Evolutionary conservation across 164 flowering plant genomes (phyloP).

Genomic region (Chloranthus sessilifolius): DNA sequence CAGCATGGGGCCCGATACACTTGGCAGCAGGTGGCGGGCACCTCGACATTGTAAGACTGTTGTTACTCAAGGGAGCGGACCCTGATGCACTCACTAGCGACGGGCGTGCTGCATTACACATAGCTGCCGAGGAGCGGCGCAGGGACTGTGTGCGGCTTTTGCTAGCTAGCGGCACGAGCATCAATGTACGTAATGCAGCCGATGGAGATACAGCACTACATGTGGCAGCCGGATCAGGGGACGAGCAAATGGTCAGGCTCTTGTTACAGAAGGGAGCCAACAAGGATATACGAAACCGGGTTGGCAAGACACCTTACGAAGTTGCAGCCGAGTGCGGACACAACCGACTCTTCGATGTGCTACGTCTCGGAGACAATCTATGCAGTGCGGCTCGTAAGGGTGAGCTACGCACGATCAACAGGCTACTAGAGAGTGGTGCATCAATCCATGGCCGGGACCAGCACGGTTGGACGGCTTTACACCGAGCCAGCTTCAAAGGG

Average conservation of each 20-base stretch:
- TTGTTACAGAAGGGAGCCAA: slow-evolving; percentile 62
- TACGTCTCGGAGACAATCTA: slow-evolving; percentile 52
- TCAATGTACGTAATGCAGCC: slow-evolving; percentile 24
- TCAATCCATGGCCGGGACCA: slow-evolving; percentile 59
- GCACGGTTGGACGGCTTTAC: slow-evolving; percentile 69
- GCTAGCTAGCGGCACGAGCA: slow-evolving; percentile 38
- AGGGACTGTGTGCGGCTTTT: slow-evolving; percentile 52
- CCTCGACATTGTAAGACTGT: slow-evolving; percentile 48
- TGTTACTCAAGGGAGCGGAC: slow-evolving; percentile 51
- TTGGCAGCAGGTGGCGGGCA: slow-evolving; percentile 55
- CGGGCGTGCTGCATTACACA: slow-evolving; percentile 57
- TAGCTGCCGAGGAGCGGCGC: slow-evolving; percentile 50
- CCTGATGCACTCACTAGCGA: slow-evolving; percentile 40
- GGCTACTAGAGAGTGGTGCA: slow-evolving; percentile 52
- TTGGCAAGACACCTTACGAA: slow-evolving; percentile 59
- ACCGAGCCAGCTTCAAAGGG: slow-evolving; percentile 66
- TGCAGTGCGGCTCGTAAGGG: slow-evolving; percentile 60
- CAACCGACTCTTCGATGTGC: slow-evolving; percentile 41
- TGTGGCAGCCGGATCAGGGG: slow-evolving; percentile 48
- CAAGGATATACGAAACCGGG: slow-evolving; percentile 46
- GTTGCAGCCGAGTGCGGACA: slow-evolving; percentile 58
- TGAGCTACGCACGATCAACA: slow-evolving; percentile 39
- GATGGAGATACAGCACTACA: slow-evolving; percentile 61
- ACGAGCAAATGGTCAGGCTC: slow-evolving; percentile 58
- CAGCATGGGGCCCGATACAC: slow-evolving; percentile 50